Evolutionary conservation across 2,329 filamentous ascomycete genomes (phyloP).

Genomic region (Calonectria hawksworthii): DNA sequence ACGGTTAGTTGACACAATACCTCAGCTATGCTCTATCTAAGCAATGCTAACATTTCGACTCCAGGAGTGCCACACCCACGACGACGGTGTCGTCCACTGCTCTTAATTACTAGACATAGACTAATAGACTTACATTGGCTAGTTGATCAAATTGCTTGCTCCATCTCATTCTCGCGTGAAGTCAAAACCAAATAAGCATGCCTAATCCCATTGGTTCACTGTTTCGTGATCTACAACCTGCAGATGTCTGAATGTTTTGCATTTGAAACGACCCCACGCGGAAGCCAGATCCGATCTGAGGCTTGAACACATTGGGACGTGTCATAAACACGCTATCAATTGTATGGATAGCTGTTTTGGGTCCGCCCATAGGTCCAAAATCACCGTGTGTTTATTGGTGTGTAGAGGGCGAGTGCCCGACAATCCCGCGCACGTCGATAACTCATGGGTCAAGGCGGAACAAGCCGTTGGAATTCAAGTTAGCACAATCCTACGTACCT

Average conservation of each 20-base stretch:
- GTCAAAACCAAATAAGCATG: neutral
- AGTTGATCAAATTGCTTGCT: neutral
- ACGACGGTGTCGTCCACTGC: constrained; percentile 56
- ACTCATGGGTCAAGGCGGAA: neutral
- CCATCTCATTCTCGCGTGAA: neutral
- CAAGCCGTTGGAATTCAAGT: neutral
- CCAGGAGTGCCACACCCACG: constrained; percentile 65
- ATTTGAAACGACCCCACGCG: neutral
- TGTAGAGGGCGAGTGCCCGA: neutral
- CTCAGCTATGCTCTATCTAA: constrained; percentile 55
- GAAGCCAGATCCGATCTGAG: neutral
- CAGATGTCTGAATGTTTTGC: neutral
- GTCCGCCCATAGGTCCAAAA: neutral
- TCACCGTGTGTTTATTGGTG: neutral
- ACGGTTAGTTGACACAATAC: constrained; percentile 47
- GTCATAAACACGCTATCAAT: neutral
- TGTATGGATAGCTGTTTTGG: neutral
- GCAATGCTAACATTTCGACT: constrained; percentile 69
- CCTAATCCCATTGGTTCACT: neutral
- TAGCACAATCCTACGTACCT: neutral
- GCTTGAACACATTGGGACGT: too few species aligned
- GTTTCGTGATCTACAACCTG: constrained; percentile 4
- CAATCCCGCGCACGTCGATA: neutral
- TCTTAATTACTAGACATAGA: constrained; percentile 27
- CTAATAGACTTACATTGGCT: constrained; percentile 2